Conservation (phyloP, 257 asterid genomes). For the Solanum paucissectum region DNA sequence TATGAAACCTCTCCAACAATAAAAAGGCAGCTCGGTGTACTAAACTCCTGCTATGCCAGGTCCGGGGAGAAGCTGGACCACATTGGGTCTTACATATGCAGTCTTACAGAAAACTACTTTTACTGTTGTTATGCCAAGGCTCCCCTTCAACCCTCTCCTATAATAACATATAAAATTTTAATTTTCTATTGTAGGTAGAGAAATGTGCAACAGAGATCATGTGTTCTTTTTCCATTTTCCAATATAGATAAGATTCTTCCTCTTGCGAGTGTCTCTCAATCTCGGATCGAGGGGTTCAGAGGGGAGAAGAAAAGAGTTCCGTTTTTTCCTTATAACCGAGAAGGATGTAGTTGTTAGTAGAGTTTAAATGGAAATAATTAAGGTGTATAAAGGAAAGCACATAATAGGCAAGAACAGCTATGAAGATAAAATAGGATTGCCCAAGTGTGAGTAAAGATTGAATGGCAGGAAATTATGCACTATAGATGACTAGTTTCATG, state of each 20-base stretch:
- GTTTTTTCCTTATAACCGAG: neutral
- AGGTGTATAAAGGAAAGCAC: neutral
- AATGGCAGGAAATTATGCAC: neutral
- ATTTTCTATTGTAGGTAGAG: neutral
- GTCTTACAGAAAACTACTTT: neutral
- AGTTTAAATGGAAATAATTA: neutral
- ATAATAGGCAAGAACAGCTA: neutral
- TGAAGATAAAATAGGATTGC: neutral
- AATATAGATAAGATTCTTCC: neutral
- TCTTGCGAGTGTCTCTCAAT: neutral
- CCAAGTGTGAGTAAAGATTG: neutral
- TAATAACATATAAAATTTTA: neutral
- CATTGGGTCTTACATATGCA: neutral
- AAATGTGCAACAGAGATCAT: neutral
- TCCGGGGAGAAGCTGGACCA: neutral
- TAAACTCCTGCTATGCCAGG: neutral
- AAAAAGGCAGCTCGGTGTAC: neutral
- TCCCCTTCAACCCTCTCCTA: neutral
- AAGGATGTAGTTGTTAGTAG: neutral
- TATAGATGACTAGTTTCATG: neutral
- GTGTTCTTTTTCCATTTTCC: neutral
- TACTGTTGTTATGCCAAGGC: neutral
- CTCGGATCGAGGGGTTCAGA: neutral
- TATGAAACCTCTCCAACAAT: neutral
- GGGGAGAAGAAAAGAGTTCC: neutral